Base-by-base conservation (phyloP, 192 early-diverging fungal genomes). In the Coemansia sp. region DNA sequence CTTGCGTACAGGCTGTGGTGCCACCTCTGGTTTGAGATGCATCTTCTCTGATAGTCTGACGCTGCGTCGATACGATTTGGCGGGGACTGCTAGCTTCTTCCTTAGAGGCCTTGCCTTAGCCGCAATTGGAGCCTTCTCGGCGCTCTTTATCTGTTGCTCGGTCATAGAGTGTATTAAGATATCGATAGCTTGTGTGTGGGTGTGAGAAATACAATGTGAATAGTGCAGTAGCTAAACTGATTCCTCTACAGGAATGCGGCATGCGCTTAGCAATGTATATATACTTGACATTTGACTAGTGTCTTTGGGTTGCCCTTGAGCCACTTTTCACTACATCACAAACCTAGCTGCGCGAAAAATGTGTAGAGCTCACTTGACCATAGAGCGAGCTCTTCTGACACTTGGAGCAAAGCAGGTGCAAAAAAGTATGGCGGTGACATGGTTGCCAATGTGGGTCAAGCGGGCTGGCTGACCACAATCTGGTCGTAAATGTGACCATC, bases 21-120 rank as follows among this genome's bases (percentile, higher is more conserved):
- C 45, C 28, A 9, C 33, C 11, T 37, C 59, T 0, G 62, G 11
- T 6, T 11, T 6, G 1, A 38, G 20, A 20, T 63, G 58, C 18
- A 34, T 28, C 59, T 76, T 76, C 39, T 56, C 65, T 34, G 61
- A 58, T 26, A 76, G 31, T 11, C 70, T 70, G 16, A 43, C 64
- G 59, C 70, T 72, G 16, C 39, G 61, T 10, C 75, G 70, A 26
- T 63, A 58, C 26, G 73, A 42, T 14, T 63, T 63, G 8, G 24
- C 55, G 0, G 59, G 21, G 10, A 62, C 31, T 2, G 59, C 13
- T 10, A 39, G 38, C 23, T 31, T 68, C 51, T 63, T 64, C 3
- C 20, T 33, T 10, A 66, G 36, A 3, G 48, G 48, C 62, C 59
- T 60, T 11, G 59, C 9, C 20, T 34, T 56, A 3, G 16, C 33